These are phyloP conservation scores for Smithsoniella earleae DNA, from an alignment of 163 green algal species.

Conservation along the genomic window DNA sequence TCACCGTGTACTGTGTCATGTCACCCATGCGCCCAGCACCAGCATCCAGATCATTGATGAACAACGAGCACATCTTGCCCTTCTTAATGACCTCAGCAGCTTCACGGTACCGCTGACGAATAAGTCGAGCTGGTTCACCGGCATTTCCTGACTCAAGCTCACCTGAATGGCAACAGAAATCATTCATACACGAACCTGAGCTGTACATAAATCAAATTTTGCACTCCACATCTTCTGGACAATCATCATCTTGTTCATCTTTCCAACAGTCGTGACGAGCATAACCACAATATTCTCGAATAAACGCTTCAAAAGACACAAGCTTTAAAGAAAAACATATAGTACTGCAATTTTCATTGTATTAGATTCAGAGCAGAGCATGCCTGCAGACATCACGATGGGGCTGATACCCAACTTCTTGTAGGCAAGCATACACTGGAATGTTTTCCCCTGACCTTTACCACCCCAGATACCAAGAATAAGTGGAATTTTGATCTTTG, in stretches of 20 bases:
- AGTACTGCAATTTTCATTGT: too few species aligned
- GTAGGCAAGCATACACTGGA: slow-evolving; percentile 94
- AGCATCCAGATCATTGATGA: slow-evolving; percentile 99
- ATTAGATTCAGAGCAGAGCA: too few species aligned
- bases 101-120: slow-evolving; percentile 92
- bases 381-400: slow-evolving; percentile 93
- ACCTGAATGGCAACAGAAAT: slow-evolving; percentile 35
- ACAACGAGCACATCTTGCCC: slow-evolving; percentile 94
- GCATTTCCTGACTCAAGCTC: slow-evolving; percentile 98
- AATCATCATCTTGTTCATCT: too few species aligned
- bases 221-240: too few species aligned
- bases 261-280: too few species aligned
- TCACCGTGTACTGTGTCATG: slow-evolving; percentile 97
- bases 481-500: slow-evolving; percentile 98
- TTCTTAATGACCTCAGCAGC: slow-evolving; percentile 96
- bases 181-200: too few species aligned
- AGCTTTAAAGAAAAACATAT: too few species aligned
- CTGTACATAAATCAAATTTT: too few species aligned
- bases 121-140: slow-evolving; percentile 95
- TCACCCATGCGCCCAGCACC: slow-evolving; percentile 94
- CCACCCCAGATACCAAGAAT: slow-evolving; percentile 96
- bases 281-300: too few species aligned
- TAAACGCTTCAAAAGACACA: too few species aligned
- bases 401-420: slow-evolving; percentile 95
- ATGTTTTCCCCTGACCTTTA: slow-evolving; percentile 97